phyloP scores from a whole-genome alignment of 768 basidiomycete species.

The Tremella mesenterica region DNA sequence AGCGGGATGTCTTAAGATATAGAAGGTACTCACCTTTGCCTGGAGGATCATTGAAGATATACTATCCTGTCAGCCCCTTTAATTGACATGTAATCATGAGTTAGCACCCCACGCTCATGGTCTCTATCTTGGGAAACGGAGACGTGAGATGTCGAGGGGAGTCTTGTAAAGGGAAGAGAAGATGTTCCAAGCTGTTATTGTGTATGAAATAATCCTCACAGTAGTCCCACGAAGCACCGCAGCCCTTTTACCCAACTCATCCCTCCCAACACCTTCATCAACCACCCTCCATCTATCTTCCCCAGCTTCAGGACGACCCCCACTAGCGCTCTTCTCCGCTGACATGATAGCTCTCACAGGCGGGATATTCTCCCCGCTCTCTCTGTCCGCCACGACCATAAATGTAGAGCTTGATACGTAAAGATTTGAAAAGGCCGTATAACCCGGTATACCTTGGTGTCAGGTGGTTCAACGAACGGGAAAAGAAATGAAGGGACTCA shows the following conservation, averaged over 20 bases:
- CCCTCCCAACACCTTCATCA: slow-evolving; percentile 12
- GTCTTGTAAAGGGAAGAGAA: neutral
- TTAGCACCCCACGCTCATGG: too few species aligned
- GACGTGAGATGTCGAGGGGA: neutral
- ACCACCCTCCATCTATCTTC: slow-evolving; percentile 30
- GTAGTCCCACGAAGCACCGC: slow-evolving; percentile 25
- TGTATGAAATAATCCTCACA: slow-evolving; percentile 9
- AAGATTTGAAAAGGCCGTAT: neutral
- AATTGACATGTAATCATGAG: neutral
- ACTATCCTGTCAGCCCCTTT: slow-evolving; percentile 7
- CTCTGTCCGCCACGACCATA: neutral
- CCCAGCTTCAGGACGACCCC: slow-evolving; percentile 9
- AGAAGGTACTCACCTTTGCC: slow-evolving; percentile 12
- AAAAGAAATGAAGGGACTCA: too few species aligned
- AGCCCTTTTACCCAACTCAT: slow-evolving; percentile 25
- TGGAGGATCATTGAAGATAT: slow-evolving; percentile 33
- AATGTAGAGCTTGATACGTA: neutral
- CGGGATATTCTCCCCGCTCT: neutral
- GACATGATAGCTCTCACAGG: slow-evolving; percentile 10
- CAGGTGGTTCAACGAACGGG: too few species aligned
- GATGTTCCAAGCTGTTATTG: neutral
- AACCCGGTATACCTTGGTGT: neutral
- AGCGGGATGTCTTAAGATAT: neutral
- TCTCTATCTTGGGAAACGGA: too few species aligned
- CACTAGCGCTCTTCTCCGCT: slow-evolving; percentile 5